phyloP scores from a whole-genome alignment of 352 stramenopile species.

The Pythium folliculosum region DNA sequence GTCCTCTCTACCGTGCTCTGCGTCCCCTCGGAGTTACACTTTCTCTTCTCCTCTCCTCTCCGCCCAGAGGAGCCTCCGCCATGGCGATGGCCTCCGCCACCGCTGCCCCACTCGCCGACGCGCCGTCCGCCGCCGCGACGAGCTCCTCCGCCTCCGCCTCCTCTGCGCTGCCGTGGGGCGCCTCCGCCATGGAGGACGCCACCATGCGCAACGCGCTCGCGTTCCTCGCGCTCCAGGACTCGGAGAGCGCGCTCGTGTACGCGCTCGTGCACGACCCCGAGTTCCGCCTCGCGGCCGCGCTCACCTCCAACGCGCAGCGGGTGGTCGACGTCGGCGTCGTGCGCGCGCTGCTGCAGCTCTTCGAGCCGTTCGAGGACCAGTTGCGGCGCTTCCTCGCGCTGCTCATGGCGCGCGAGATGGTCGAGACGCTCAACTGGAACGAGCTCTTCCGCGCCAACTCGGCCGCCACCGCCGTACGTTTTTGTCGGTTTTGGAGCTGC shows the following conservation, averaged over 20 bases:
- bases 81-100: neutral
- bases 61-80: too few species aligned
- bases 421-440: constrained; percentile 80
- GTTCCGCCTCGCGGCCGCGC: constrained; percentile 67
- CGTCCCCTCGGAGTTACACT: neutral
- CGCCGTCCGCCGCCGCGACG: neutral
- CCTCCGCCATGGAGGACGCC: constrained; percentile 30
- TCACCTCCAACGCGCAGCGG: constrained; percentile 38
- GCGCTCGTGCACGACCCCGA: constrained; percentile 78
- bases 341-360: constrained; percentile 70
- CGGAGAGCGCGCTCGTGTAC: constrained; percentile 68
- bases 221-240: constrained; percentile 68
- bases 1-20: neutral
- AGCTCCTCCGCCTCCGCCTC: neutral
- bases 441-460: constrained; percentile 84
- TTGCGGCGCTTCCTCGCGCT: constrained; percentile 63
- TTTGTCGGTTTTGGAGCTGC: too few species aligned
- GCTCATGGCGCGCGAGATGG: constrained; percentile 80
- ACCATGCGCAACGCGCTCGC: constrained; percentile 66
- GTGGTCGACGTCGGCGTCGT: constrained; percentile 57
- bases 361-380: constrained; percentile 74
- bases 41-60: too few species aligned
- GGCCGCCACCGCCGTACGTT: constrained; percentile 49
- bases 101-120: neutral
- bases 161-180: neutral